Percentiles rank a stretch among this genome's conserved stretches.
Conservation (phyloP, 202 grass and related monocot genomes). For the Sporobolus alterniflorus region DNA sequence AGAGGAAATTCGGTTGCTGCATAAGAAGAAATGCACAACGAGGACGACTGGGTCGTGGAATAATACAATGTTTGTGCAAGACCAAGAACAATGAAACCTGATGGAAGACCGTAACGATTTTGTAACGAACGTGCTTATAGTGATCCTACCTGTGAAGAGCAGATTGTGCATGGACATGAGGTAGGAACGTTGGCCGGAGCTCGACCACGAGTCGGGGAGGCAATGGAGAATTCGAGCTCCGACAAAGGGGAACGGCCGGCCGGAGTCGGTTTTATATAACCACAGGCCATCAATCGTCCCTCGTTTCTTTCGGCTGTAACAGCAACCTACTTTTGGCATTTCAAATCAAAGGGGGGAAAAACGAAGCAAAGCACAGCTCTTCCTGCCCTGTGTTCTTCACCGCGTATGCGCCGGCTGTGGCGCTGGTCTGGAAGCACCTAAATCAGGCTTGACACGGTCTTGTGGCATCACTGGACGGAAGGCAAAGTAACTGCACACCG, state of each 20-base stretch:
- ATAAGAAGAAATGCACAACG: too few species aligned
- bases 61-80: neutral
- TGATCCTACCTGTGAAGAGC: conserved; percentile 18
- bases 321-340: conserved; percentile 38
- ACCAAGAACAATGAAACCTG: neutral
- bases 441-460: neutral
- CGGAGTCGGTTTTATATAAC: conserved; percentile 12
- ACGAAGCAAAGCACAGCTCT: neutral
- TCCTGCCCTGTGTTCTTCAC: neutral
- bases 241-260: conserved; percentile 17
- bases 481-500: too few species aligned
- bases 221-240: conserved; percentile 34
- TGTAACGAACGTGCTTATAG: neutral
- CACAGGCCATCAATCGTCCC: neutral
- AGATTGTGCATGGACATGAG: conserved; percentile 7
- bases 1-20: neutral
- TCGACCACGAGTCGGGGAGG: neutral
- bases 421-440: neutral
- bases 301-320: conserved; percentile 11
- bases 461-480: too few species aligned
- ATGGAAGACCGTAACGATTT: too few species aligned
- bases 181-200: conserved; percentile 25
- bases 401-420: too few species aligned
- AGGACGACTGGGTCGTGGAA: neutral
- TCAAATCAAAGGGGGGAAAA: neutral